A percentile compares a stretch with the other conserved stretches of the same genome.
phyloP scores from a whole-genome alignment of 208 protist species.

The Leptomonas pyrrhocoris region DNA sequence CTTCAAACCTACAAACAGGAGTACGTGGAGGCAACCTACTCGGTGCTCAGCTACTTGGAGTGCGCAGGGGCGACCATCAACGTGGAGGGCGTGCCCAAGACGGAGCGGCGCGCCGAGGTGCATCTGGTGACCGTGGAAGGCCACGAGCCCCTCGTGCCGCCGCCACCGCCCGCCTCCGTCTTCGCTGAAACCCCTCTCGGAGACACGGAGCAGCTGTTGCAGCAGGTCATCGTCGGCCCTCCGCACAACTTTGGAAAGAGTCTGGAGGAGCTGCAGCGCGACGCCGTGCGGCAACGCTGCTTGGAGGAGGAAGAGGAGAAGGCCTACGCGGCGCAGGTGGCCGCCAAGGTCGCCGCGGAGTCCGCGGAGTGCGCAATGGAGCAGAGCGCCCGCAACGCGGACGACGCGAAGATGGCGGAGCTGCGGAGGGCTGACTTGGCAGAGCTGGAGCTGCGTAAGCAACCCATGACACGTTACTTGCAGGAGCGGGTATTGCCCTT shows the following conservation, averaged over 20 bases:
- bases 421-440: constrained; percentile 73
- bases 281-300: constrained; percentile 61
- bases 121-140: constrained; percentile 55
- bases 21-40: constrained; percentile 66
- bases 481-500: constrained; percentile 92
- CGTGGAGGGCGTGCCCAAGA: constrained; percentile 38
- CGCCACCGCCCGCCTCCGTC: constrained; percentile 61
- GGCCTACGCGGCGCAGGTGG: constrained; percentile 41
- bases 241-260: constrained; percentile 92
- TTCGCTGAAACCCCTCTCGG: constrained; percentile 45
- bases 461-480: constrained; percentile 88
- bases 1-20: constrained; percentile 60
- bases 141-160: constrained; percentile 68
- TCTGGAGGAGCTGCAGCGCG: constrained; percentile 73
- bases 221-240: constrained; percentile 66
- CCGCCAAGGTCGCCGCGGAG: constrained; percentile 35
- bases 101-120: constrained; percentile 34
- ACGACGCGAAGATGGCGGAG: constrained; percentile 25
- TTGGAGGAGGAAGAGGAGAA: constrained; percentile 56
- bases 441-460: constrained; percentile 83
- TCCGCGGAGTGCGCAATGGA: constrained; percentile 44
- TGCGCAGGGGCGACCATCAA: constrained; percentile 53
- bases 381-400: constrained; percentile 19
- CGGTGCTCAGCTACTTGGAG: constrained; percentile 82
- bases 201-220: constrained; percentile 50